These are phyloP conservation scores for Citrullus mucosospermus DNA, from an alignment of 306 rosid genomes.

Conservation along the genomic window DNA sequence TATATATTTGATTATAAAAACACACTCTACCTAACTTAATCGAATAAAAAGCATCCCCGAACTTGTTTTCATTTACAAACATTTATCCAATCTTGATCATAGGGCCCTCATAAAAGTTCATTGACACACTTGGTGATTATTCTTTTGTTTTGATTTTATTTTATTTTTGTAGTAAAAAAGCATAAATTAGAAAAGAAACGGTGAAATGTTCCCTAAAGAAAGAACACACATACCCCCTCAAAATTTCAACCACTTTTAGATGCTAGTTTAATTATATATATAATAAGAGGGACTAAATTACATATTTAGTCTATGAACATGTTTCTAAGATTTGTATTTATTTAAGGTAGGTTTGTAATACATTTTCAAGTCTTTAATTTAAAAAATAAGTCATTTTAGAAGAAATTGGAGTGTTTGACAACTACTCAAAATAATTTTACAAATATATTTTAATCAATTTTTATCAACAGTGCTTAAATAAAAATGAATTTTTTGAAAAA, in stretches of 20 bases:
- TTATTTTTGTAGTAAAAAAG: background rate
- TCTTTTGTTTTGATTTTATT: background rate
- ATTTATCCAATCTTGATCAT: background rate
- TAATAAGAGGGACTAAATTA: too few species aligned
- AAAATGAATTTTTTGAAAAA: too few species aligned
- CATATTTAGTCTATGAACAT: too few species aligned
- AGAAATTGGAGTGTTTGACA: too few species aligned
- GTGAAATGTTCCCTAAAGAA: background rate
- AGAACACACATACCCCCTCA: background rate
- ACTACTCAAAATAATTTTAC: too few species aligned
- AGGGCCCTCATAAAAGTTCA: background rate
- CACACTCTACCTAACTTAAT: background rate
- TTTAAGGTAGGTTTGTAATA: too few species aligned
- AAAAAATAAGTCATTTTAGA: too few species aligned
- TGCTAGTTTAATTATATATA: too few species aligned
- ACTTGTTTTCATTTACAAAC: background rate
- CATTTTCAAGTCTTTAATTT: too few species aligned
- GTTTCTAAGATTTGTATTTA: too few species aligned
- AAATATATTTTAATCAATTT: too few species aligned
- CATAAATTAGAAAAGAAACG: background rate
- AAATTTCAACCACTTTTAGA: background rate
- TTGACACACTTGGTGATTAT: background rate
- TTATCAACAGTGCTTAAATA: too few species aligned
- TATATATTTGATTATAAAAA: background rate
- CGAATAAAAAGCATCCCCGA: background rate